Evolutionary conservation across 116 monocot genomes (phyloP).

Genomic region (Iris pallida): DNA sequence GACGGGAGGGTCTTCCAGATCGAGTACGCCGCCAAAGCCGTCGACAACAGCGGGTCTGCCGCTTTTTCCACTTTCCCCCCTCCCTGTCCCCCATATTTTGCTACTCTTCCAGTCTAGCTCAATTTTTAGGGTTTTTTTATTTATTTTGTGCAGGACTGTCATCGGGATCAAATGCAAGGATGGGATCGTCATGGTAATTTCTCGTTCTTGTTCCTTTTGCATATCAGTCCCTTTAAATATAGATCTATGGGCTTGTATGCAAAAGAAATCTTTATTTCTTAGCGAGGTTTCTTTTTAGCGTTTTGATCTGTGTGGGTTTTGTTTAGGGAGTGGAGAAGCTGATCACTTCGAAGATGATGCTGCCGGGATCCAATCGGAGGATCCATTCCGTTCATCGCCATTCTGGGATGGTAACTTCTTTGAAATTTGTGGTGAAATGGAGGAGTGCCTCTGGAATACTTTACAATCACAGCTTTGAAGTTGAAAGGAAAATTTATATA

Average conservation of each 20-base stretch:
- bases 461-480: too few species aligned
- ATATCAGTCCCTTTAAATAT: too few species aligned
- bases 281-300: neutral
- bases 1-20: constrained; percentile 96
- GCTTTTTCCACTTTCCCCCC: neutral
- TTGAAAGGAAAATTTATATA: too few species aligned
- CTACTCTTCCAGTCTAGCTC: neutral
- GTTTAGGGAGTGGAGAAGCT: constrained; percentile 89
- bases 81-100: neutral
- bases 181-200: constrained; percentile 79
- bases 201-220: too few species aligned
- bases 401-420: constrained; percentile 66
- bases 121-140: neutral
- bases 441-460: too few species aligned
- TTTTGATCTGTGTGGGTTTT: neutral
- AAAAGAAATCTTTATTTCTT: neutral
- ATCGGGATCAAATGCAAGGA: constrained; percentile 97
- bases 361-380: constrained; percentile 83
- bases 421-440: neutral
- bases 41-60: constrained; percentile 86
- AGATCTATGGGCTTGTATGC: neutral
- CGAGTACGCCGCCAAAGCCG: constrained; percentile 95
- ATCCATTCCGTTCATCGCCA: constrained; percentile 87
- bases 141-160: constrained; percentile 50
- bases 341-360: constrained; percentile 85